These are phyloP conservation scores for Hura crepitans DNA, from an alignment of 441 rosid species.

Conservation along the genomic window DNA sequence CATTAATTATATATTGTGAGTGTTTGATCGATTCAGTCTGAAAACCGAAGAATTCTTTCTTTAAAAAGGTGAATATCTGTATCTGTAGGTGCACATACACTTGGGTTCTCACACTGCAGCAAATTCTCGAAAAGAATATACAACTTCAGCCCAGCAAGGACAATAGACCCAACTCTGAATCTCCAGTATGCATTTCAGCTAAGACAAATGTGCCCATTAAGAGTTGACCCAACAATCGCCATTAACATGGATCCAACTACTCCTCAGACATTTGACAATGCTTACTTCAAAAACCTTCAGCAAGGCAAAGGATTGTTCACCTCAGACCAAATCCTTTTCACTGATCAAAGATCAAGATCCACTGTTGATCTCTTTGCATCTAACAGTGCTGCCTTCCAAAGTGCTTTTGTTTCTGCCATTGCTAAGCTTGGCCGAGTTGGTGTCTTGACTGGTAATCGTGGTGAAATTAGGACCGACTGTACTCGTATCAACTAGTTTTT, in stretches of 20 bases:
- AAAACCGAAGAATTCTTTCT: no score
- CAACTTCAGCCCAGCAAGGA: constrained; percentile 41
- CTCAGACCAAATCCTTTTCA: constrained; percentile 71
- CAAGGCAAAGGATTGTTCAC: constrained; percentile 72
- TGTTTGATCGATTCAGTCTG: no score
- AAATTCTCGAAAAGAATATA: constrained; percentile 58
- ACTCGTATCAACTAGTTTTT: constrained; percentile 3
- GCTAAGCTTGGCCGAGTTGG: constrained; percentile 74
- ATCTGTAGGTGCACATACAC: constrained; percentile 71
- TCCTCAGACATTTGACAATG: constrained; percentile 61
- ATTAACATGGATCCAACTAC: constrained; percentile 84
- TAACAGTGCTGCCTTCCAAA: constrained; percentile 37
- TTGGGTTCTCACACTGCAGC: constrained; percentile 78
- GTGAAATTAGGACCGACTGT: constrained; percentile 18
- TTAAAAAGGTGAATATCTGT: no score
- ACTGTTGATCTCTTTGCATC: constrained; percentile 61
- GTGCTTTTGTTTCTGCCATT: constrained; percentile 62
- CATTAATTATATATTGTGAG: no score
- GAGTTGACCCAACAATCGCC: constrained; percentile 64
- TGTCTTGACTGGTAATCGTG: constrained; percentile 46
- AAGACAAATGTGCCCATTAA: constrained; percentile 54
- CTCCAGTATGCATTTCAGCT: constrained; percentile 51
- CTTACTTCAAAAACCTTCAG: constrained; percentile 61
- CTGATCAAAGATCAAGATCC: constrained; percentile 54
- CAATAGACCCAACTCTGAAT: constrained; percentile 66